Conservation (phyloP, 768 basidiomycete genomes). For the Tricholoma matsutake region DNA sequence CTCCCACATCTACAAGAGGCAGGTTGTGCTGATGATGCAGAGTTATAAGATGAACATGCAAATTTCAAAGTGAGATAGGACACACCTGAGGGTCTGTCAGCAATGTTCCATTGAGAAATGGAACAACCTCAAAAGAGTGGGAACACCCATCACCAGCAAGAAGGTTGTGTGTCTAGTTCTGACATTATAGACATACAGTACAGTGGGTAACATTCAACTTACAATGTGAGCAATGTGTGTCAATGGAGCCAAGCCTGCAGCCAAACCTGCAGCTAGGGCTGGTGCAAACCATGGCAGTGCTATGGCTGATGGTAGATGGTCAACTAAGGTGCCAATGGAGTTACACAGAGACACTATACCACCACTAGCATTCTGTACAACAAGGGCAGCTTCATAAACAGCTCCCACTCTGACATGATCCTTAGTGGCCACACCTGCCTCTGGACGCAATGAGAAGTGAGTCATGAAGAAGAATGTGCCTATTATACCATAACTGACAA, state of each 20-base stretch:
- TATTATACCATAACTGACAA: not conserved
- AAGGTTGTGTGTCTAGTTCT: too few relatives aligned
- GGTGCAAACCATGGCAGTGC: slow-evolving; percentile 3
- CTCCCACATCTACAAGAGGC: too few relatives aligned
- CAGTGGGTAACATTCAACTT: not conserved
- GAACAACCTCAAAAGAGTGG: too few relatives aligned
- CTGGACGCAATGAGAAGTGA: not conserved
- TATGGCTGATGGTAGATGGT: slow-evolving; percentile 5
- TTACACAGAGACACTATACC: too few relatives aligned
- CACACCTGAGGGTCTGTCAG: too few relatives aligned
- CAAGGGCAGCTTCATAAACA: not conserved
- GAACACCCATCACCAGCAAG: too few relatives aligned
- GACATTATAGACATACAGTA: slow-evolving; percentile 4
- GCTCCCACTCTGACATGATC: slow-evolving; percentile 3
- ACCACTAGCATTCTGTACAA: slow-evolving; percentile 4
- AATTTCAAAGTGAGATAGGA: too few relatives aligned
- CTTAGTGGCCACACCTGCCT: not conserved
- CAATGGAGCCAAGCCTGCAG: slow-evolving; percentile 2
- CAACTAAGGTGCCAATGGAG: slow-evolving; percentile 7
- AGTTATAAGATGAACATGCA: too few relatives aligned
- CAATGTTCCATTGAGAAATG: too few relatives aligned
- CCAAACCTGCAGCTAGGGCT: too few relatives aligned
- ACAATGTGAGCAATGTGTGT: not conserved
- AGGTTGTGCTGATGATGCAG: too few relatives aligned
- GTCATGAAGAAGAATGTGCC: too few relatives aligned